Evolutionary conservation across 2,329 filamentous ascomycete genomes (phyloP).

Genomic region (Xylaria sp.): DNA sequence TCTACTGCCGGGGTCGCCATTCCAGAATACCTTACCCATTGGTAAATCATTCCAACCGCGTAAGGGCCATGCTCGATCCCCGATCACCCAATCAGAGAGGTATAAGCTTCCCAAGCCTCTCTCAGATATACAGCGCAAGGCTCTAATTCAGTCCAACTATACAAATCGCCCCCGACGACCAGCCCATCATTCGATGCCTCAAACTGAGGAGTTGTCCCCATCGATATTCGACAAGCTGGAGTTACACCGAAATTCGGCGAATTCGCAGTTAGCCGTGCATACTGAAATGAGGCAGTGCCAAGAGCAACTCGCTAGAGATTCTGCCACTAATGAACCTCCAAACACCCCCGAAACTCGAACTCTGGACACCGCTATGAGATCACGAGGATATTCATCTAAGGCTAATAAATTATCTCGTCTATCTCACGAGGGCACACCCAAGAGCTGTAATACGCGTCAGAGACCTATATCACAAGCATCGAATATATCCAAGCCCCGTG

Average conservation of each 20-base stretch:
- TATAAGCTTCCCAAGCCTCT: constrained; percentile 24
- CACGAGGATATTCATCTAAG: neutral
- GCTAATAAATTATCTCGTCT: neutral
- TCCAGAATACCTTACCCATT: constrained; percentile 3
- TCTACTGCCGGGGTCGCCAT: constrained; percentile 1
- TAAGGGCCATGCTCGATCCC: constrained; percentile 11
- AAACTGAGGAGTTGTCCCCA: constrained; percentile 3
- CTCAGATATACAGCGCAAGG: constrained; percentile 36
- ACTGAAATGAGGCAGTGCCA: neutral
- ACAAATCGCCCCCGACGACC: neutral
- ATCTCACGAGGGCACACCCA: neutral
- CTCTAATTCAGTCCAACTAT: constrained; percentile 33
- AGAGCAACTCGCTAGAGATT: neutral
- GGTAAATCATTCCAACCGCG: neutral
- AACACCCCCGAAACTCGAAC: neutral
- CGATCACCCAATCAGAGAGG: neutral
- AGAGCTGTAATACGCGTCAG: constrained; percentile 1
- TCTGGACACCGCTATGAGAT: neutral
- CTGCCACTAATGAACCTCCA: neutral
- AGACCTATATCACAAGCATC: constrained; percentile 41
- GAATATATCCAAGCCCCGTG: constrained; percentile 43
- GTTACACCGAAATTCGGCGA: neutral
- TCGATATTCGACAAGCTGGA: neutral
- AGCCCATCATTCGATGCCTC: neutral
- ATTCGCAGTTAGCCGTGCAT: neutral